phyloP scores from a whole-genome alignment of 225 moss, liverwort and hornwort species.

The Lunularia cruciata region DNA sequence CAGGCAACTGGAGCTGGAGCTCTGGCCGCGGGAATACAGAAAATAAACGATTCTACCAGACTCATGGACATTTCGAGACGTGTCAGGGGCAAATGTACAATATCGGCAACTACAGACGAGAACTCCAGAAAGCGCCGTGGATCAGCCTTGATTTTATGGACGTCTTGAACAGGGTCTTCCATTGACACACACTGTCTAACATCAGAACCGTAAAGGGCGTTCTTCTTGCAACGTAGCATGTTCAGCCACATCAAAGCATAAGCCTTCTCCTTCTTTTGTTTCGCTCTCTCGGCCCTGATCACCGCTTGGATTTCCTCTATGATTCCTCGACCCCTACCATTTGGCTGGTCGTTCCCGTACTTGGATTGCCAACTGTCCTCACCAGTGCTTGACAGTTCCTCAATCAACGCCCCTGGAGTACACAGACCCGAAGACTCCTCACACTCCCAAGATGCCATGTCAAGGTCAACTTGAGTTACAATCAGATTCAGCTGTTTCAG shows the following conservation, averaged over 20 bases:
- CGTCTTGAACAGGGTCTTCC: constrained; percentile 65
- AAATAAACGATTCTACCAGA: constrained; percentile 84
- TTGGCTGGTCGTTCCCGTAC: constrained; percentile 30
- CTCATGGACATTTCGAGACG: constrained; percentile 66
- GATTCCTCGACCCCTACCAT: constrained; percentile 53
- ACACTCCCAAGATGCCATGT: constrained; percentile 80
- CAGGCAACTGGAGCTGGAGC: constrained; percentile 74
- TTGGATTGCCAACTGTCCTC: constrained; percentile 71
- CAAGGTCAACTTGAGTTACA: constrained; percentile 46
- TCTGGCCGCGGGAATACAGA: constrained; percentile 87
- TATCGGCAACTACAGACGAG: constrained; percentile 70
- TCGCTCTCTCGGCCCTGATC: constrained; percentile 53
- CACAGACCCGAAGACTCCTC: constrained; percentile 60
- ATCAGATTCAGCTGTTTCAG: constrained; percentile 53
- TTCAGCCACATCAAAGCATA: constrained; percentile 53
- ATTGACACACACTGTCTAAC: constrained; percentile 60
- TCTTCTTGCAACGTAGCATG: constrained; percentile 63
- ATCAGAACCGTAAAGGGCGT: constrained; percentile 66
- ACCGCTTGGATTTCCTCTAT: constrained; percentile 71
- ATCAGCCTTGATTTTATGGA: constrained; percentile 60
- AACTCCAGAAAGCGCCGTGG: constrained; percentile 64
- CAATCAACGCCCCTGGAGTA: constrained; percentile 66
- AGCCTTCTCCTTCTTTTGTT: constrained; percentile 60
- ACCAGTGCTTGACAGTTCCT: constrained; percentile 86
- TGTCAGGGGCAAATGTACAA: constrained; percentile 72